Conservation (phyloP, 306 rosid genomes). For the Carpinus viminea region DNA sequence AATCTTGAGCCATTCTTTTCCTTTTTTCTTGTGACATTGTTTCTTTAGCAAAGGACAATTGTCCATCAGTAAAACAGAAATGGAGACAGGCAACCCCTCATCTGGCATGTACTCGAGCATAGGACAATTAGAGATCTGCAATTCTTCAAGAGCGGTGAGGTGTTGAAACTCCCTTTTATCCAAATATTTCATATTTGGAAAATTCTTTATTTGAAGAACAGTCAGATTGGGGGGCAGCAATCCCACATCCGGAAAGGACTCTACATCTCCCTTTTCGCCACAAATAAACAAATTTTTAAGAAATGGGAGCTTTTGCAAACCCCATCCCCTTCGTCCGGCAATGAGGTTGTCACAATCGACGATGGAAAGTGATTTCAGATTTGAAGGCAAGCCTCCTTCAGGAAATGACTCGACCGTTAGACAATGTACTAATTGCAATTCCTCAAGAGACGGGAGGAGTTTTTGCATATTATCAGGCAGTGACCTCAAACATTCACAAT, state of each 20-base stretch:
- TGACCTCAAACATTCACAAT: constrained; percentile 1
- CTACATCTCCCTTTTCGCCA: not conserved
- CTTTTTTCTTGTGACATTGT: constrained; percentile 10
- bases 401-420: constrained; percentile 25
- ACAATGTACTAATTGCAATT: not conserved
- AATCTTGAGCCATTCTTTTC: constrained; percentile 40
- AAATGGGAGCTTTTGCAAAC: not conserved
- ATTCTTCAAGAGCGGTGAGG: too few species aligned
- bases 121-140: not conserved
- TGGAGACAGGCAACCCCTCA: constrained; percentile 29
- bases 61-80: accelerated
- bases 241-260: constrained; percentile 23
- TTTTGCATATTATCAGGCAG: not conserved
- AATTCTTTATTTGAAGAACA: too few species aligned
- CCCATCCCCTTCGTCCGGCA: constrained; percentile 20
- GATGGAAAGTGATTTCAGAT: not conserved
- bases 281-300: not conserved
- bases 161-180: constrained; percentile 13
- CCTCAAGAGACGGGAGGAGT: constrained; percentile 12
- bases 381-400: constrained; percentile 3
- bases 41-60: constrained; percentile 3
- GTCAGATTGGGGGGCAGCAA: constrained; percentile 27
- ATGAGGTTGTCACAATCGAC: not conserved
- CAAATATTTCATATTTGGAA: too few species aligned
- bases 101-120: constrained; percentile 22